phyloP scores from a whole-genome alignment of 2,329 filamentous ascomycete species.

The Coleophoma eucalyptorum region DNA sequence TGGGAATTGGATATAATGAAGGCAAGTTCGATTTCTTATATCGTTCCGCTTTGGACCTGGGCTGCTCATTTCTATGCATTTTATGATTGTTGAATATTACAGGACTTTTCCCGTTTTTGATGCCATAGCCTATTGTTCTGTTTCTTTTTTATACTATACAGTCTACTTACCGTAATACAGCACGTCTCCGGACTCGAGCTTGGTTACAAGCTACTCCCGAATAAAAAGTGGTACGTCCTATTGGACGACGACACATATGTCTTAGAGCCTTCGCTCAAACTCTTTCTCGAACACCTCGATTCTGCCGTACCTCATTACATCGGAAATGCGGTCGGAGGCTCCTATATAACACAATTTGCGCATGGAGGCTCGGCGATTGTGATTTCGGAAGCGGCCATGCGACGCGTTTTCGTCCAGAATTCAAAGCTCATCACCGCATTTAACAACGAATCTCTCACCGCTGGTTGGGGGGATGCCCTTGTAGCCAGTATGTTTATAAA shows the following conservation, averaged over 20 bases:
- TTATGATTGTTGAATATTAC: too few species aligned
- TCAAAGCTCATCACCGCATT: constrained; percentile 38
- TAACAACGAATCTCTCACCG: constrained; percentile 43
- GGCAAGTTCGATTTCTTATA: constrained; percentile 3
- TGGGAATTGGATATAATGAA: constrained; percentile 13
- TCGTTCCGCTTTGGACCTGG: not conserved
- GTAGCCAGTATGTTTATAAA: constrained; percentile 49
- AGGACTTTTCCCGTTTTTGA: too few species aligned
- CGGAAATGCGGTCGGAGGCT: constrained; percentile 50
- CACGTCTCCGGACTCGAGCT: constrained; percentile 48
- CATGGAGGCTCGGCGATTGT: constrained; percentile 53
- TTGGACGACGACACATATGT: constrained; percentile 56
- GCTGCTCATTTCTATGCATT: too few species aligned
- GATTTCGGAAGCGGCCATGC: constrained; percentile 47
- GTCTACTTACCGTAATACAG: not conserved
- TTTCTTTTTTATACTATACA: too few species aligned
- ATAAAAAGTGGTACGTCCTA: constrained; percentile 57
- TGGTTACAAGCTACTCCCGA: constrained; percentile 43
- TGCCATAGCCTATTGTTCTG: too few species aligned
- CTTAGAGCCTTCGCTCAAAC: constrained; percentile 42
- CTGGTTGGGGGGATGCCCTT: constrained; percentile 51
- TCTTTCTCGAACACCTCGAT: constrained; percentile 46
- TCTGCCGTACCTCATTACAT: constrained; percentile 43
- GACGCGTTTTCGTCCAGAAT: constrained; percentile 37
- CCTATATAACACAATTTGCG: constrained; percentile 51